Base-by-base conservation (phyloP, 2,329 filamentous ascomycete genomes). In the Penicillium sp. region DNA sequence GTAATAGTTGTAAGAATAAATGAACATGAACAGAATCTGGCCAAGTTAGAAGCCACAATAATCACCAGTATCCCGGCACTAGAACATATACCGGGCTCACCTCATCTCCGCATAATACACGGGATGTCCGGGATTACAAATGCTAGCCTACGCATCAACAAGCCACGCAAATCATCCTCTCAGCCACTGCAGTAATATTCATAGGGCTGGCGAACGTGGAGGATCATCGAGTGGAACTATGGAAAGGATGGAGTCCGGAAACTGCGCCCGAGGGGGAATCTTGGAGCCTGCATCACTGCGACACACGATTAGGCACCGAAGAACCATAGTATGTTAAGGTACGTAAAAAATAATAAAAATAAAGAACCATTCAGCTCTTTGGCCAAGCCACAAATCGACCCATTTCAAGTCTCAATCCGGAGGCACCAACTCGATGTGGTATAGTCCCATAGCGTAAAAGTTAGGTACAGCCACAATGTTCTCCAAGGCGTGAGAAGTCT, bases 401-500 rank as follows among this genome's bases (percentile, higher is more conserved):
- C 47, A 39, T 39, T 24, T 14, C 13, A 6, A 14, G 9, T 21
- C 33, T 37, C 21, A 44, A 37, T 24, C 16, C 13, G 42, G 50
- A 14, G 16, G 14, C 27, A 21, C 21, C 21, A 49, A 33, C 42
- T 33, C 19, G 33, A 45, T 35, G 19, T 46, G 33, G 29, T 21
- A 35, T 26, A 33, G 43, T 39, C 19, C n/a, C 19, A 14, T 26
- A 45, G 29, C 31, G 42, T 33, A 33, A 33, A 53, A 53, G 24
- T 53, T 43, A 50, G 39, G 44, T 48, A 57, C 54, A 59, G 54
- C 57, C 59, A 61, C 59, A 59, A 46, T 21, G 49, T 42, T 31
- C 27, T n/a, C 43, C 21, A 21, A 44, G 37, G 44, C 26, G 47
- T 37, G 43, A 50, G 44, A 52, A 56, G 64, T 66, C 62, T 66